Conservation (phyloP, 306 rosid genomes). For the Luffa aegyptiaca region DNA sequence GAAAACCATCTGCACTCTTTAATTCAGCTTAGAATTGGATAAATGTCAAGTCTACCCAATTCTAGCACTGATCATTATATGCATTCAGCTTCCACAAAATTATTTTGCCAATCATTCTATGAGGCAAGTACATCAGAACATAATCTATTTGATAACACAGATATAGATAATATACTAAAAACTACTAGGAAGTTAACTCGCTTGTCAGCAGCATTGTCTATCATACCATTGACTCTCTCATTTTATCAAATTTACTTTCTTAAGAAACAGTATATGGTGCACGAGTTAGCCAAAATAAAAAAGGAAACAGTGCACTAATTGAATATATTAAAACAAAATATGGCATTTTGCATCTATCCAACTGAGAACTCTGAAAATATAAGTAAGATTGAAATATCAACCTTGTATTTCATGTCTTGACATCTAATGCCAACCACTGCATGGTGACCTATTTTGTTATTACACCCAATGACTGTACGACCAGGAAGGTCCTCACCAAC, state of each 20-base stretch:
- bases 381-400: slow-evolving; percentile 14
- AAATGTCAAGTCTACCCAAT: not conserved
- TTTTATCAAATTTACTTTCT: not conserved
- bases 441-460: slow-evolving; percentile 80
- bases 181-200: not conserved
- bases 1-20: not conserved
- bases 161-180: not conserved
- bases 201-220: not conserved
- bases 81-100: not conserved
- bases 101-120: not conserved
- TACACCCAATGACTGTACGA: slow-evolving; percentile 52
- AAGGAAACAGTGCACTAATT: not conserved
- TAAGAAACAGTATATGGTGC: not conserved
- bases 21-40: not conserved
- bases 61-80: not conserved
- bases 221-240: not conserved
- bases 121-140: not conserved
- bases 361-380: not conserved
- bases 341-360: not conserved
- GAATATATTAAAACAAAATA: not conserved
- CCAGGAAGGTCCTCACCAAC: slow-evolving; percentile 93
- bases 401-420: slow-evolving; percentile 90
- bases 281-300: not conserved
- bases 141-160: not conserved
- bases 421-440: slow-evolving; percentile 78